Percentiles rank a stretch among this genome's conserved stretches.
Conservation (phyloP, 768 basidiomycete species). For the Mycena haematopus region DNA sequence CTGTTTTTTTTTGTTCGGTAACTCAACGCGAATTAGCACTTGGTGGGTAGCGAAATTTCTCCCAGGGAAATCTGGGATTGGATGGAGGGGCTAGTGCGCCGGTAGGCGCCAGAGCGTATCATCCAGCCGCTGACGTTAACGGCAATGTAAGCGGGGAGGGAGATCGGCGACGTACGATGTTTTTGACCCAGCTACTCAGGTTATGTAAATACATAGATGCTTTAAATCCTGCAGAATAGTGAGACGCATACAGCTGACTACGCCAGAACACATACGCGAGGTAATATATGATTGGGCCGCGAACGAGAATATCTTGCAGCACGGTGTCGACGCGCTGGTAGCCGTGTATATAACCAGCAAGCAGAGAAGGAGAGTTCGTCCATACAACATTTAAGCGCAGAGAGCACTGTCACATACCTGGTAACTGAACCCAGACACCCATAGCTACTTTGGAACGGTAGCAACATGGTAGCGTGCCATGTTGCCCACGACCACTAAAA, state of each 20-base stretch:
- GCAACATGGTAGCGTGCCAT: slow-evolving; percentile 15
- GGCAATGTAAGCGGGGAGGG: not conserved
- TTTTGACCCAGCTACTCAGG: slow-evolving; percentile 1
- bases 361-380: slow-evolving; percentile 9
- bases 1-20: too few relatives aligned
- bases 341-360: slow-evolving; percentile 18
- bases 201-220: slow-evolving; percentile 7
- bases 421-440: slow-evolving; percentile 8
- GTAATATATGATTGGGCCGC: slow-evolving; percentile 22
- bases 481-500: slow-evolving; percentile 11
- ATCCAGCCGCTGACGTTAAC: slow-evolving; percentile 25
- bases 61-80: slow-evolving; percentile 10
- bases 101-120: slow-evolving; percentile 14
- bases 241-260: not conserved
- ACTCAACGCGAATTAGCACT: too few relatives aligned
- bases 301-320: slow-evolving; percentile 17
- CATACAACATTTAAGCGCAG: not conserved
- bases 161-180: not conserved
- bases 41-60: not conserved
- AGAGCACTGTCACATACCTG: not conserved
- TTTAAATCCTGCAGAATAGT: slow-evolving; percentile 1
- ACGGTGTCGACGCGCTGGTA: slow-evolving; percentile 7
- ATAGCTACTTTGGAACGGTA: slow-evolving; percentile 17
- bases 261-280: slow-evolving; percentile 6
- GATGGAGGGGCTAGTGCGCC: not conserved